Conservation (phyloP, 108 stramenopile species). For the Cyclotella kingstonii region DNA sequence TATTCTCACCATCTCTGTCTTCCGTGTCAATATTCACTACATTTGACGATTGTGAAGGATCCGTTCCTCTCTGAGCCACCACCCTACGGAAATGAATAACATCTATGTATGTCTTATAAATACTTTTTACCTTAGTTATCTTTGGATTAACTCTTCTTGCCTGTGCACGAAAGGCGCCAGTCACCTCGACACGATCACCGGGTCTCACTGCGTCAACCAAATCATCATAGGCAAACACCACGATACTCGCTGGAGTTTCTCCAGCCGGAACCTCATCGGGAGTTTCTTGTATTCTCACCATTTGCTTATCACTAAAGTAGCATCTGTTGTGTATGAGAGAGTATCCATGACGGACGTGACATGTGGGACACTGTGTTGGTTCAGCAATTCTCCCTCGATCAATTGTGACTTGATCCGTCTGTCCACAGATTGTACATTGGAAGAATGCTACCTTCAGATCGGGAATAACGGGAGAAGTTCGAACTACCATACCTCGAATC, state of each 20-base stretch:
- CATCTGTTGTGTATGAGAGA: slow-evolving; percentile 93
- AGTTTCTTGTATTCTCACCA: slow-evolving; percentile 96
- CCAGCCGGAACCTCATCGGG: slow-evolving; percentile 98
- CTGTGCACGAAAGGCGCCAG: slow-evolving; percentile 95
- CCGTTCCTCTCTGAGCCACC: slow-evolving; percentile 38
- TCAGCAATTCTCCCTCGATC: slow-evolving; percentile 95
- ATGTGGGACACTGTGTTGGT: slow-evolving; percentile 76
- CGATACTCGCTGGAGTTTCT: slow-evolving; percentile 95
- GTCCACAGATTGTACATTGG: slow-evolving; percentile 86
- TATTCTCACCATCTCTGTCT: slow-evolving; percentile 22
- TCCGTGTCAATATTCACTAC: slow-evolving; percentile 20
- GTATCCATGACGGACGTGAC: slow-evolving; percentile 69
- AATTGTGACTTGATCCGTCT: slow-evolving; percentile 76
- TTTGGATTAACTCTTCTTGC: slow-evolving; percentile 89
- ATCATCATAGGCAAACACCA: slow-evolving; percentile 96
- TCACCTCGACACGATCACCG: slow-evolving; percentile 96
- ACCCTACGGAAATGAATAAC: slow-evolving; percentile 92
- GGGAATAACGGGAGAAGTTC: slow-evolving; percentile 93
- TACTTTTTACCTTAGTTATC: slow-evolving; percentile 80
- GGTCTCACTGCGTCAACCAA: slow-evolving; percentile 95
- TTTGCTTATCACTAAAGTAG: slow-evolving; percentile 96
- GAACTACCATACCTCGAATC: slow-evolving; percentile 95
- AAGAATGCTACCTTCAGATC: slow-evolving; percentile 97
- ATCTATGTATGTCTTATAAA: slow-evolving; percentile 98
- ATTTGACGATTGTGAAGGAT: slow-evolving; percentile 23